A percentile compares a stretch with the other conserved stretches of the same genome.
These are phyloP conservation scores for Pestalotiopsis sp. DNA, from an alignment of 2,329 filamentous ascomycete species.

Conservation along the genomic window DNA sequence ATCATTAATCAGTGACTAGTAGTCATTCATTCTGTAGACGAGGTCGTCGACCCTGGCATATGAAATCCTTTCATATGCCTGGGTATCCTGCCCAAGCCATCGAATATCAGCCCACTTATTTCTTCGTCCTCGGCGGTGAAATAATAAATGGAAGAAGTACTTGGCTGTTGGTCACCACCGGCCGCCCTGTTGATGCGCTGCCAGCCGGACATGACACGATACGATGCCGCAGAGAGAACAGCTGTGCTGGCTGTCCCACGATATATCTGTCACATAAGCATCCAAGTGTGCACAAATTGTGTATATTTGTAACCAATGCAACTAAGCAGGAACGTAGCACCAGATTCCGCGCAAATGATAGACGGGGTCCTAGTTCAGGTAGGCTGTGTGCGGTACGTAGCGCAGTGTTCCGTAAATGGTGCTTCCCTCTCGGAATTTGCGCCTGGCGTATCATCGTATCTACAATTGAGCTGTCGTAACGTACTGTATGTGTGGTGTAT, in stretches of 20 bases:
- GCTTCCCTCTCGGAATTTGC: not conserved
- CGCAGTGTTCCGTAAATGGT: not conserved
- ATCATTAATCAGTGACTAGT: constrained; percentile 5
- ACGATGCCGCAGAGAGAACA: not conserved
- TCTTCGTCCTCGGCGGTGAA: not conserved
- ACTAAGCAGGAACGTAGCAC: not conserved
- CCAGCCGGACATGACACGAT: not conserved
- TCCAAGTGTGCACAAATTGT: not conserved
- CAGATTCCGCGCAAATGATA: not conserved
- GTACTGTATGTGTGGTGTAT: not conserved
- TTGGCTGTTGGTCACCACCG: not conserved
- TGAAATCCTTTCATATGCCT: constrained; percentile 8
- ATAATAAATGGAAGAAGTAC: not conserved
- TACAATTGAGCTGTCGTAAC: not conserved
- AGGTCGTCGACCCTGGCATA: constrained; percentile 6
- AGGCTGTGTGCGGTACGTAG: not conserved
- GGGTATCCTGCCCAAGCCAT: constrained; percentile 8
- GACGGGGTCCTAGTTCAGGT: not conserved
- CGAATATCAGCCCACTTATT: constrained; percentile 8
- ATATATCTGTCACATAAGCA: not conserved
- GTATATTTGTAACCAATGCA: not conserved
- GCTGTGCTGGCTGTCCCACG: not conserved
- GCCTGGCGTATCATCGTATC: not conserved
- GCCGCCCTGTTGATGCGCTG: not conserved
- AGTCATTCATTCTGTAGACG: not conserved